A percentile compares a stretch with the other conserved stretches of the same genome.
Evolutionary conservation across 73 alveolate species (phyloP).

Genomic region (Blepharisma japonicum): DNA sequence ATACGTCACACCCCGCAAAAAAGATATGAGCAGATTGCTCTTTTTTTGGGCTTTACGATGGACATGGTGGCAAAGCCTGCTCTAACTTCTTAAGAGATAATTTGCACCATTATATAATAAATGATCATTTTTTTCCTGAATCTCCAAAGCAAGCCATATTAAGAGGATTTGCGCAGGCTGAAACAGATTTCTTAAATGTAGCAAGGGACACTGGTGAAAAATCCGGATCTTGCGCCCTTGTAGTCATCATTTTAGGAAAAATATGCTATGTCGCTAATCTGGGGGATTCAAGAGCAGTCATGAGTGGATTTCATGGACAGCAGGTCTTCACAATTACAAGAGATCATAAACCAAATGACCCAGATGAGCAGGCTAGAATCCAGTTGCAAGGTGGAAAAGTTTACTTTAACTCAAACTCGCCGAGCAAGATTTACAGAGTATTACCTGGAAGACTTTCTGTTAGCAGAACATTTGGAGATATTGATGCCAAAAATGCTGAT

Average conservation of each 20-base stretch:
- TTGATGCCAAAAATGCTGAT: constrained; percentile 87
- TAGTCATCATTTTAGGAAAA: constrained; percentile 75
- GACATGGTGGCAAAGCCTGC: constrained; percentile 98
- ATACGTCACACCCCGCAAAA: constrained; percentile 52
- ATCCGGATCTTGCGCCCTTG: constrained; percentile 95
- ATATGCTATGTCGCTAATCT: constrained; percentile 91
- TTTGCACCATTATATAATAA: constrained; percentile 74
- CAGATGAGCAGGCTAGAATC: constrained; percentile 81
- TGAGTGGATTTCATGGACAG: constrained; percentile 63
- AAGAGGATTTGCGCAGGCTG: constrained; percentile 91
- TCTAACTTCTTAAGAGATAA: constrained; percentile 93
- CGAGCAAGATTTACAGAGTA: constrained; percentile 92
- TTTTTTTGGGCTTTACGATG: constrained; percentile 98
- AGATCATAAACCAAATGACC: constrained; percentile 92
- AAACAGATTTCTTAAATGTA: constrained; percentile 74
- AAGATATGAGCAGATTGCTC: constrained; percentile 91
- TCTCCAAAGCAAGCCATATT: constrained; percentile 86
- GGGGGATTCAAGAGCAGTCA: constrained; percentile 91
- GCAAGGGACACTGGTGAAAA: constrained; percentile 72
- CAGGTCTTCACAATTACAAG: constrained; percentile 67
- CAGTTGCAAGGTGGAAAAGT: constrained; percentile 84
- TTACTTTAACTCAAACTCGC: constrained; percentile 42
- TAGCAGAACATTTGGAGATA: constrained; percentile 95
- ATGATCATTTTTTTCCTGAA: constrained; percentile 74
- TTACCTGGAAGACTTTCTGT: constrained; percentile 97